phyloP scores from a whole-genome alignment of 2,329 filamentous ascomycete species.

The Alternaria sp. region DNA sequence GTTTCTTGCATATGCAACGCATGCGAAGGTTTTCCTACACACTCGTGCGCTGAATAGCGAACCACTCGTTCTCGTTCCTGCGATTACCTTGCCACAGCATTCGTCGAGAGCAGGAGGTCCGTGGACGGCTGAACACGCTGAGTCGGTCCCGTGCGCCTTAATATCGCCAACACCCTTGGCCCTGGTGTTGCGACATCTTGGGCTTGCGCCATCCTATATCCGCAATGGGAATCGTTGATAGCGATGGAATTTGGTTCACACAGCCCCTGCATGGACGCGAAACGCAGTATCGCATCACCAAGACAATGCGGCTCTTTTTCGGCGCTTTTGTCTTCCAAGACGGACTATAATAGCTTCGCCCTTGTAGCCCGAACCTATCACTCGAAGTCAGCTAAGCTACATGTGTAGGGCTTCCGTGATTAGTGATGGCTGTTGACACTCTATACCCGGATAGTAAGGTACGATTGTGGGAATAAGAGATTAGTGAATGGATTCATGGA shows the following conservation, averaged over 20 bases:
- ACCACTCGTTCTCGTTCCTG: not conserved
- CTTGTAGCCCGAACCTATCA: not conserved
- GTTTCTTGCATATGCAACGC: not conserved
- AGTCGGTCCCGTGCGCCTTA: not conserved
- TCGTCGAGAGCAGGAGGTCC: not conserved
- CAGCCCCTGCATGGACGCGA: not conserved
- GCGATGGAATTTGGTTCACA: not conserved
- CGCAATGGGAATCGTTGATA: not conserved
- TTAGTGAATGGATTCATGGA: constrained; percentile 2
- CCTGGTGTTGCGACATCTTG: not conserved
- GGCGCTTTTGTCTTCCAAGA: not conserved
- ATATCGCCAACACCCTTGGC: not conserved
- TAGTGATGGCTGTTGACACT: not conserved
- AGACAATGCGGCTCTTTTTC: not conserved
- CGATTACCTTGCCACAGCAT: not conserved
- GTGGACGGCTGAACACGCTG: not conserved
- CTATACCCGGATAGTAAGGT: not conserved
- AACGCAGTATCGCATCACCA: not conserved
- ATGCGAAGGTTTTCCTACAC: not conserved
- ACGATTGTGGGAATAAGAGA: not conserved
- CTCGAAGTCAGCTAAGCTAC: not conserved
- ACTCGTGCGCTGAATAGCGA: not conserved
- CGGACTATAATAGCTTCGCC: not conserved
- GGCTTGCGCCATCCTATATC: not conserved
- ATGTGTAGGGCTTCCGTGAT: not conserved